Conservation (phyloP, 1,284 basidiomycete genomes). For the Leccinum insolens region DNA sequence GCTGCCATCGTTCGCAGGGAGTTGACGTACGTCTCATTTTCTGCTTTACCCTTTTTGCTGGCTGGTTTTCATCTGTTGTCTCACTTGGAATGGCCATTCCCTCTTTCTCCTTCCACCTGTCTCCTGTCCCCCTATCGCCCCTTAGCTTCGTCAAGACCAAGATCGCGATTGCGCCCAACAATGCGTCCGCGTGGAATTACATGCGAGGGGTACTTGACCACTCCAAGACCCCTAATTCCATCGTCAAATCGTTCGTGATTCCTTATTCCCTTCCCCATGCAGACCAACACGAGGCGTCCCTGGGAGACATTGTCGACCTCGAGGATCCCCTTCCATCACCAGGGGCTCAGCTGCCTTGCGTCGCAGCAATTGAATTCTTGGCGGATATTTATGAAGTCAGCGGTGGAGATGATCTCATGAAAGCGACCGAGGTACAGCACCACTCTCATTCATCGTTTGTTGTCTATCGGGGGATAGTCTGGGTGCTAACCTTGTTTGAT, state of each 20-base stretch:
- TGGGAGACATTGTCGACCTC: slow-evolving; percentile 61
- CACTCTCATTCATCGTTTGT: neutral
- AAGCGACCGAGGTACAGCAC: slow-evolving; percentile 28
- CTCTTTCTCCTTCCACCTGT: neutral
- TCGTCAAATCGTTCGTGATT: slow-evolving; percentile 60
- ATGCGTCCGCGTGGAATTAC: slow-evolving; percentile 94
- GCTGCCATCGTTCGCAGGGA: slow-evolving; percentile 65
- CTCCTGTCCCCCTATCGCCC: neutral
- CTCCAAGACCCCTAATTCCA: slow-evolving; percentile 58
- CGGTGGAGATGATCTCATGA: slow-evolving; percentile 40
- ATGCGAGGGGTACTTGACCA: slow-evolving; percentile 76
- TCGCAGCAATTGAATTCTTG: slow-evolving; percentile 82
- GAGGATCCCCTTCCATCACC: slow-evolving; percentile 72
- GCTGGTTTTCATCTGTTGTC: neutral
- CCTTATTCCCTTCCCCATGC: slow-evolving; percentile 56
- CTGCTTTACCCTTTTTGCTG: neutral
- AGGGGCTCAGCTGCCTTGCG: slow-evolving; percentile 73
- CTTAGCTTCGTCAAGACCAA: slow-evolving; percentile 67
- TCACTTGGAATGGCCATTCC: slow-evolving; percentile 9
- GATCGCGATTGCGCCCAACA: slow-evolving; percentile 88
- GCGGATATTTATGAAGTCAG: slow-evolving; percentile 75
- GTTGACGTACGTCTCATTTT: slow-evolving; percentile 55
- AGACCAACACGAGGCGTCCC: slow-evolving; percentile 26
- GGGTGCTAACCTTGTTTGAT: slow-evolving; percentile 18
- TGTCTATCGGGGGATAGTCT: slow-evolving; percentile 1